Base-by-base conservation (phyloP, 148 eudicot genomes). In the Limonium bicolor region DNA sequence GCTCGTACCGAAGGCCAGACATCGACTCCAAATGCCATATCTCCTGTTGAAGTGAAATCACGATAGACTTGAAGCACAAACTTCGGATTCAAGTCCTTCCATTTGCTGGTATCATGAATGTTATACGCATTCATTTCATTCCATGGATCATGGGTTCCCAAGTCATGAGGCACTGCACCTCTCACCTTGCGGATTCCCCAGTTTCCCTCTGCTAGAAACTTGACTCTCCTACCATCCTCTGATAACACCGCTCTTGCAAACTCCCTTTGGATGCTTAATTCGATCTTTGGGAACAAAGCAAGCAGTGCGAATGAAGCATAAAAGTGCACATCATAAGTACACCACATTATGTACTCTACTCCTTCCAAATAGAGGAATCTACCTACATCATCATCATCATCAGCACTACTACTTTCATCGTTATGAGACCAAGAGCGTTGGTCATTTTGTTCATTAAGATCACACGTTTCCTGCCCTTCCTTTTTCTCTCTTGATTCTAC, bases 41-140 rank as follows among this genome's bases (percentile, higher is more conserved):
- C 95, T 14, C 93, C 80, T 3, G 99, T 92, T 20, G 94, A 94
- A 47, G 69, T 67, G 42, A 92, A 92, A 57, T 92, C 99, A 55
- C 99, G 58, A 47, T 92, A 92, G 25, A 81, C 90, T 63, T 92
- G 99, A 56, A 92, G 99, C 29, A 92, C 99, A 71, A 92, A 92
- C 51, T 92, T 92, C 3, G 99, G 80, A 49, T 92, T 92, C 48
- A 92, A 64, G 51, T 92, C 99, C 66, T 92, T 92, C 99, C 99
- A 92, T 67, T 80, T 76, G 59, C 99, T 92, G 2, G 99, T 92
- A 55, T 92, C 95, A 21, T 92, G 99, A 60, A 92, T 92, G 48
- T 92, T 92, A 55, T 92, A 92, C 6, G 99, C 99, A 61, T 92
- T 92, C 99, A 92, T 85, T 61, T 92, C 99, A 42, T 85, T 82